A percentile compares a stretch with the other conserved stretches of the same genome.
phyloP scores from a whole-genome alignment of 257 asterid genomes.

The Ligustrum vulgare region DNA sequence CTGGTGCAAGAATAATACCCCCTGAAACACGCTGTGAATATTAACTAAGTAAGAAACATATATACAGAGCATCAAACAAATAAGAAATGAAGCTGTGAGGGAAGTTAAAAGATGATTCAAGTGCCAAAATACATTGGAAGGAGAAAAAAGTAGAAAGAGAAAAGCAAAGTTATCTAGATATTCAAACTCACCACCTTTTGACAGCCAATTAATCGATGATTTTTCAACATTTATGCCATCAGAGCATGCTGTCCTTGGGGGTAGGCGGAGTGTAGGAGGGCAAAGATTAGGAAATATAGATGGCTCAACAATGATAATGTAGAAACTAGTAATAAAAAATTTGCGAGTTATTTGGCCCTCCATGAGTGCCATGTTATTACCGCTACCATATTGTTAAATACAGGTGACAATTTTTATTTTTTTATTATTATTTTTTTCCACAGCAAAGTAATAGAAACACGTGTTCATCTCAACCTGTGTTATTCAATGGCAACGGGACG shows the following conservation, averaged over 20 bases:
- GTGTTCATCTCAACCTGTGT: background rate
- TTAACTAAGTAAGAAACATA: conserved; percentile 66
- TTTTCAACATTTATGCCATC: background rate
- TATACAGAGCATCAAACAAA: background rate
- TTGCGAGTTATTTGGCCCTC: background rate
- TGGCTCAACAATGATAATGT: background rate
- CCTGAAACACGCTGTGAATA: conserved; percentile 94
- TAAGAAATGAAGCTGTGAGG: background rate
- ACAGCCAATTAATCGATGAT: background rate
- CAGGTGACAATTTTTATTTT: background rate
- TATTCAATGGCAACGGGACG: too few relatives aligned
- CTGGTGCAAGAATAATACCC: conserved; percentile 96
- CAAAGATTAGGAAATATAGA: background rate
- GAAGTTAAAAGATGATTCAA: background rate
- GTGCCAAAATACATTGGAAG: background rate
- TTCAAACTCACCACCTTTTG: background rate
- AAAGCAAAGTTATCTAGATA: background rate
- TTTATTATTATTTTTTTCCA: too few relatives aligned
- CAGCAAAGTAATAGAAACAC: background rate
- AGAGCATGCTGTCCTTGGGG: background rate
- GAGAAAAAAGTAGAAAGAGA: background rate
- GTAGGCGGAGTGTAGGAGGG: background rate
- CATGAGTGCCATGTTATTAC: background rate
- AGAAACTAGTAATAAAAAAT: background rate
- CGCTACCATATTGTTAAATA: background rate